phyloP scores from a whole-genome alignment of 2,329 filamentous ascomycete genomes.

The Ascochyta viciae-villosae region DNA sequence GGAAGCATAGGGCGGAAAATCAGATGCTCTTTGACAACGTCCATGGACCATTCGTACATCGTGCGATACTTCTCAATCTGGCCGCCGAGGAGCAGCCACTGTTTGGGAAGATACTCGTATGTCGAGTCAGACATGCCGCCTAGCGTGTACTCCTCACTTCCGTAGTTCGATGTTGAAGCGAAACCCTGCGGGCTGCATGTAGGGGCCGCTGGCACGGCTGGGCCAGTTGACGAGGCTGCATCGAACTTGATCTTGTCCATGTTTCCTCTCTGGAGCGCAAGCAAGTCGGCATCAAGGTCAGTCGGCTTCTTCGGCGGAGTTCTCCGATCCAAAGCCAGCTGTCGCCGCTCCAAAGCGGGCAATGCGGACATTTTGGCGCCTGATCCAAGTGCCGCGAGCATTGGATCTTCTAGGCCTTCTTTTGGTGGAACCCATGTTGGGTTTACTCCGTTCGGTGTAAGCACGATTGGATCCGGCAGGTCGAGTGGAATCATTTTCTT shows the following conservation, averaged over 20 bases:
- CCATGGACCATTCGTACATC: constrained; percentile 63
- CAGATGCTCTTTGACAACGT: constrained; percentile 54
- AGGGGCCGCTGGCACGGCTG: constrained; percentile 28
- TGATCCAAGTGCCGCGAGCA: constrained; percentile 14
- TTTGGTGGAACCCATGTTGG: constrained; percentile 21
- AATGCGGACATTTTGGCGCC: constrained; percentile 23
- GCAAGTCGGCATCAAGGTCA: constrained; percentile 8
- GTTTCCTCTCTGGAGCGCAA: constrained; percentile 12
- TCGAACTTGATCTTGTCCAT: constrained; percentile 4
- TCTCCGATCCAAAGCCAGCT: constrained; percentile 31
- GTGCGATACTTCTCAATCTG: constrained; percentile 56
- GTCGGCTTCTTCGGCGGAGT: constrained; percentile 18
- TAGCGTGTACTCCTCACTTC: constrained; percentile 53
- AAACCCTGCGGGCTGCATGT: constrained; percentile 61
- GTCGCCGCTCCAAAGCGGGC: constrained; percentile 27
- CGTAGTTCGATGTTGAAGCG: constrained; percentile 54
- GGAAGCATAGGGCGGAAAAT: constrained; percentile 61
- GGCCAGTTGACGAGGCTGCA: neutral
- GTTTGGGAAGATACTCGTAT: constrained; percentile 57
- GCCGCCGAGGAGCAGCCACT: constrained; percentile 57
- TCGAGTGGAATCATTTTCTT: constrained; percentile 45
- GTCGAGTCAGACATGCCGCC: constrained; percentile 52
- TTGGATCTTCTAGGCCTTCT: constrained; percentile 13
- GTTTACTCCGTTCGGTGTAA: constrained; percentile 28
- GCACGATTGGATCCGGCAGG: constrained; percentile 37